Evolutionary conservation across 2,329 filamentous ascomycete species (phyloP).

Genomic region (Aspergillus sojae): DNA sequence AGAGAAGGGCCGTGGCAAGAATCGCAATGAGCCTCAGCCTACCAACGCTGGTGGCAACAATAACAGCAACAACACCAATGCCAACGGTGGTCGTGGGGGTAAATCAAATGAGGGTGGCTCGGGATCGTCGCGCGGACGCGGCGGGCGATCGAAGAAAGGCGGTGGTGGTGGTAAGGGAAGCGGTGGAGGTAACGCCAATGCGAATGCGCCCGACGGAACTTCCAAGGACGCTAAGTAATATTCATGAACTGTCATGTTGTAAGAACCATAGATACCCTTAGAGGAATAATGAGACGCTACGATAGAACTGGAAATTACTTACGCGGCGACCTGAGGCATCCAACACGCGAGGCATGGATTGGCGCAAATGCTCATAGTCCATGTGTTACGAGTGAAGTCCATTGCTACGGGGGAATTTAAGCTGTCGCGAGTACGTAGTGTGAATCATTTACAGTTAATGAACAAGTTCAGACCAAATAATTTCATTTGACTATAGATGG

Average conservation of each 20-base stretch:
- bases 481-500: not conserved
- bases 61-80: slow-evolving; percentile 8
- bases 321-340: too few species aligned
- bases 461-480: not conserved
- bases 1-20: slow-evolving; percentile 37
- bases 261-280: not conserved
- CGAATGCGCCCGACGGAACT: slow-evolving; percentile 16
- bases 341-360: accelerated
- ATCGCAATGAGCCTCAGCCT: slow-evolving; percentile 27
- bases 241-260: not conserved
- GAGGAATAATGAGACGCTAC: not conserved
- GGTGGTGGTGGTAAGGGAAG: slow-evolving; percentile 17
- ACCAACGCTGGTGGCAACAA: slow-evolving; percentile 11
- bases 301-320: too few species aligned
- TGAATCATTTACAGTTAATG: not conserved
- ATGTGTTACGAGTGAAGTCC: too few species aligned
- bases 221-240: slow-evolving; percentile 21
- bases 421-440: too few species aligned
- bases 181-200: slow-evolving; percentile 9
- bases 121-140: slow-evolving; percentile 23
- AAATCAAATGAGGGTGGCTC: slow-evolving; percentile 21
- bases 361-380: too few species aligned
- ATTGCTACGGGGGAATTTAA: too few species aligned
- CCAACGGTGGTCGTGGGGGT: slow-evolving; percentile 10
- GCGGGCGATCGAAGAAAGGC: slow-evolving; percentile 22